Evolutionary conservation across 2,329 filamentous ascomycete genomes (phyloP).

Genomic region (Ceratocystis ficicola): DNA sequence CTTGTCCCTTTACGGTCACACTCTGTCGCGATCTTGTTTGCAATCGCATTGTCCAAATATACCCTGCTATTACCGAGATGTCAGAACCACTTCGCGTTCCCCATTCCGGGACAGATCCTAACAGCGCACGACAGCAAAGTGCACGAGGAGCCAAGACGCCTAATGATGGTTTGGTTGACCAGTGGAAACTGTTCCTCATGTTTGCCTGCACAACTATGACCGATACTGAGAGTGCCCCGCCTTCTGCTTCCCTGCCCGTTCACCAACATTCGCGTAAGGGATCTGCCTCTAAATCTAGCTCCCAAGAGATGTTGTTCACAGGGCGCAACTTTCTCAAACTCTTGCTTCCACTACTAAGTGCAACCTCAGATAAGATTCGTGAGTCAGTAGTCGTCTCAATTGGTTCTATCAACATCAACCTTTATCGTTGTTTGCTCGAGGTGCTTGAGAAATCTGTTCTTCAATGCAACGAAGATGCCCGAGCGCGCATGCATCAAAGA

Average conservation of each 20-base stretch:
- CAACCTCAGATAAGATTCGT: constrained; percentile 65
- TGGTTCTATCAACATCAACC: constrained; percentile 87
- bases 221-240: constrained; percentile 53
- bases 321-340: constrained; percentile 83
- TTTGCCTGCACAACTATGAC: constrained; percentile 94
- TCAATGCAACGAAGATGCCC: constrained; percentile 78
- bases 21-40: constrained; percentile 86
- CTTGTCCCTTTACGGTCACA: constrained; percentile 81
- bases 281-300: constrained; percentile 53
- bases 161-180: constrained; percentile 80
- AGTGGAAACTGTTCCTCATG: constrained; percentile 95
- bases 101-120: constrained; percentile 49
- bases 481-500: constrained; percentile 76
- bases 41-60: constrained; percentile 85
- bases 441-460: constrained; percentile 78
- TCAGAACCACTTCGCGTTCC: constrained; percentile 59
- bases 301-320: constrained; percentile 68
- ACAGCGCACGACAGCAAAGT: constrained; percentile 38
- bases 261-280: constrained; percentile 68
- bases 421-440: constrained; percentile 82
- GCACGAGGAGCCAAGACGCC: constrained; percentile 54
- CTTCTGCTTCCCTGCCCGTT: constrained; percentile 31
- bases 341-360: constrained; percentile 75
- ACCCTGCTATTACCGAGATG: constrained; percentile 65
- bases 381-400: constrained; percentile 85